A percentile compares a stretch with the other conserved stretches of the same genome.
Conservation (phyloP, 1,284 basidiomycete genomes). For the Mycena sp. region DNA sequence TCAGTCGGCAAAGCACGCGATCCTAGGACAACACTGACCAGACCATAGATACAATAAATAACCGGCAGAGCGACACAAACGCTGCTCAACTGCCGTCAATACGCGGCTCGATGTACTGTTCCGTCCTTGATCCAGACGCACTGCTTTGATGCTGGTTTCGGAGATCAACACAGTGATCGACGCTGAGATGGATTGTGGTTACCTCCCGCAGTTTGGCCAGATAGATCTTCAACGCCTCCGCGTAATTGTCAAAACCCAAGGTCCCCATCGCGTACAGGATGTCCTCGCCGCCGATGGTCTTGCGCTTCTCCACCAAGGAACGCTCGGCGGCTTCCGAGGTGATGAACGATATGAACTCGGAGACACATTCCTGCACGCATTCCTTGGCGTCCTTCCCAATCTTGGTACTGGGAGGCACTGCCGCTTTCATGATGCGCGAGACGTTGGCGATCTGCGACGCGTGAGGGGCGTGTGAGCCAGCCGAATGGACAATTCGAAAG, state of each 20-base stretch:
- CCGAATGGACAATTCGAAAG: not conserved
- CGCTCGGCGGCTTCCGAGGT: constrained; percentile 92
- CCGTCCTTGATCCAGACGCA: no score
- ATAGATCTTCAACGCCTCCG: constrained; percentile 89
- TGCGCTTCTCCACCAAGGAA: constrained; percentile 83
- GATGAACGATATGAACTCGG: constrained; percentile 96
- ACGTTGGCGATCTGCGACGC: constrained; percentile 88
- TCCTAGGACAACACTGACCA: no score
- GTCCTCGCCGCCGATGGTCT: constrained; percentile 90
- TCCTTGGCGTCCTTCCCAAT: constrained; percentile 97
- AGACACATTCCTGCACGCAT: constrained; percentile 95
- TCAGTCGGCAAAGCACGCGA: no score
- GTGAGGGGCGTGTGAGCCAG: constrained; percentile 3
- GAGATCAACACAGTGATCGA: no score
- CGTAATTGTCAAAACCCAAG: constrained; percentile 96
- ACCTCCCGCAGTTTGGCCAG: constrained; percentile 90
- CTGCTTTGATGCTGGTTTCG: no score
- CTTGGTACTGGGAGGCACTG: constrained; percentile 91
- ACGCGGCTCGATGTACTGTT: no score
- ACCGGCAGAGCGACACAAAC: no score
- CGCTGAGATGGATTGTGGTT: no score
- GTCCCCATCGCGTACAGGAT: constrained; percentile 88
- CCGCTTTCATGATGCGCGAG: constrained; percentile 92
- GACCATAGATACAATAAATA: no score
- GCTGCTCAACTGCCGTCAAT: no score